These are phyloP conservation scores for Botrytis byssoidea DNA, from an alignment of 2,329 filamentous ascomycete species.

Conservation along the genomic window DNA sequence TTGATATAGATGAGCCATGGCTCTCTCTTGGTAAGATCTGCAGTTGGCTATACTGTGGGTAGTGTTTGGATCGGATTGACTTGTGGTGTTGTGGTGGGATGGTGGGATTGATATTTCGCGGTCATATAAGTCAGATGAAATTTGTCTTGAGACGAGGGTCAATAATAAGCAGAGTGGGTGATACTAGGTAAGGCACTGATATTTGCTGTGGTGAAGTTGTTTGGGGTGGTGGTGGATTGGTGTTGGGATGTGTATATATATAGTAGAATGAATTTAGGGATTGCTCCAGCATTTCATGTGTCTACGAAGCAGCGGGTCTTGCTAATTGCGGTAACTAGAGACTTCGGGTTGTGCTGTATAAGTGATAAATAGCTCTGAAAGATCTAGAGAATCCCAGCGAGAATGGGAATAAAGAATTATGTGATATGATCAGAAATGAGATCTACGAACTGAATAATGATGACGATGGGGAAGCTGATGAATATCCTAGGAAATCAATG, in stretches of 20 bases:
- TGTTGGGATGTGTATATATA: neutral
- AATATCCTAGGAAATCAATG: fast-evolving
- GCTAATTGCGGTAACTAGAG: neutral
- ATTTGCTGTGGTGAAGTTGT: neutral
- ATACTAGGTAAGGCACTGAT: no score
- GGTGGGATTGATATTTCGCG: no score
- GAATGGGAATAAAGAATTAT: fast-evolving
- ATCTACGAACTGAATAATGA: neutral
- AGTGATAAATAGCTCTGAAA: neutral
- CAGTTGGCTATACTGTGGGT: no score
- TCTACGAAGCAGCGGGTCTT: neutral
- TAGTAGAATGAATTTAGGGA: neutral
- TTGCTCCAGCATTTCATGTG: fast-evolving
- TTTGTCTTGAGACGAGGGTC: no score
- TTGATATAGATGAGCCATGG: no score
- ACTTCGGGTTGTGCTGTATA: fast-evolving
- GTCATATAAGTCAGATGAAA: no score
- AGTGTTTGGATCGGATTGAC: no score
- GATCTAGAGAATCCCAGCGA: neutral
- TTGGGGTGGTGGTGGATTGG: no score
- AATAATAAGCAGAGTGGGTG: no score
- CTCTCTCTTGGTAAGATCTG: no score
- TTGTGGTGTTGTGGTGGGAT: no score
- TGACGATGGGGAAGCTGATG: neutral
- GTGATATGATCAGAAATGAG: neutral